These are phyloP conservation scores for Acanthochlamys bracteata DNA, from an alignment of 106 monocot genomes.

Conservation along the genomic window DNA sequence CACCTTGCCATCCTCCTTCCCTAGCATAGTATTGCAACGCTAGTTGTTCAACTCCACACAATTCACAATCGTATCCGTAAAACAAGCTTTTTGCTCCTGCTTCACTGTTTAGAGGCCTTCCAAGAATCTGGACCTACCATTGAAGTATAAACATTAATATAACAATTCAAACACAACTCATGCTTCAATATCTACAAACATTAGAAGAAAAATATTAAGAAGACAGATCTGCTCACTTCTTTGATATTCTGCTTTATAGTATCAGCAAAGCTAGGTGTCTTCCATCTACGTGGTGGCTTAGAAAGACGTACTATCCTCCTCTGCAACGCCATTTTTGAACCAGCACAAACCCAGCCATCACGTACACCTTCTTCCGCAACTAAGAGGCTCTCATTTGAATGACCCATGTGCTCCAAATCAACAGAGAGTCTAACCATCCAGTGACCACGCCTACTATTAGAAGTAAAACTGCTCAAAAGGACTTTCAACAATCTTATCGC, in stretches of 20 bases:
- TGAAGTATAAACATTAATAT: no score
- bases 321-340: constrained; percentile 82
- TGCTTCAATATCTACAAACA: no score
- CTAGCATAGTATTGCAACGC: constrained; percentile 83
- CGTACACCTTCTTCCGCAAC: constrained; percentile 76
- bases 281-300: constrained; percentile 90
- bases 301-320: constrained; percentile 66
- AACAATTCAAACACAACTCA: no score
- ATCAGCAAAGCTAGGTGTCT: constrained; percentile 59
- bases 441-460: constrained; percentile 63
- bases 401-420: constrained; percentile 79
- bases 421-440: constrained; percentile 83
- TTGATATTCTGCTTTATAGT: constrained; percentile 56
- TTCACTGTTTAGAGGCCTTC: constrained; percentile 73
- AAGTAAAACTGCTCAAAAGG: constrained; percentile 45
- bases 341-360: constrained; percentile 92
- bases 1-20: constrained; percentile 83
- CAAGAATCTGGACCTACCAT: constrained; percentile 66
- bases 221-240: constrained; percentile 64
- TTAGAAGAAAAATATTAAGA: no score
- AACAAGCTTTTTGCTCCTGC: constrained; percentile 63
- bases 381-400: constrained; percentile 66
- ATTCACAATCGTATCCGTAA: constrained; percentile 73
- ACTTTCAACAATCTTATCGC: constrained; percentile 59
- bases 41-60: constrained; percentile 82